phyloP scores from a whole-genome alignment of 305 asterid genomes.

The Fraxinus platypoda region DNA sequence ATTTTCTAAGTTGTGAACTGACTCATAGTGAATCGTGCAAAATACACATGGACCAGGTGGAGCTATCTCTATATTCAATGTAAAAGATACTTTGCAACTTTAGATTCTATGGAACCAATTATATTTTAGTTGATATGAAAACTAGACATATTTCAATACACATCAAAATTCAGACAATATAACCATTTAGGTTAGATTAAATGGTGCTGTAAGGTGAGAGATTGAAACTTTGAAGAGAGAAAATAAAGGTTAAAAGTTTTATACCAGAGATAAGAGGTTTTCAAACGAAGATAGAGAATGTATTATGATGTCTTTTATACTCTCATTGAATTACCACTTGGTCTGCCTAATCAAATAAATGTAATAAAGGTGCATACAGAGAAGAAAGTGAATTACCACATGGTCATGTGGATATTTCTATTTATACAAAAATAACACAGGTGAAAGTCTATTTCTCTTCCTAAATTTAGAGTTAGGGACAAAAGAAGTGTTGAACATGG shows the following conservation, averaged over 20 bases:
- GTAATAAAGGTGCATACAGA: neutral
- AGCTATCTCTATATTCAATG: neutral
- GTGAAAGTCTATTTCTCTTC: constrained; percentile 8
- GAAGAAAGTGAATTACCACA: neutral
- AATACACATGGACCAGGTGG: neutral
- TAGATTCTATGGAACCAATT: constrained; percentile 12
- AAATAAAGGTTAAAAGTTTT: neutral
- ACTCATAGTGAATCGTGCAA: neutral
- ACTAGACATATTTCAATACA: constrained; percentile 9
- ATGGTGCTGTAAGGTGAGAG: constrained; percentile 1
- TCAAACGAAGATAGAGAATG: constrained; percentile 3
- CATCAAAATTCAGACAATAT: neutral
- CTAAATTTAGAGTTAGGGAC: neutral
- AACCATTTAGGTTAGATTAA: constrained; percentile 1
- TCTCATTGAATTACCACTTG: neutral
- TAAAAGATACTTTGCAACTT: neutral
- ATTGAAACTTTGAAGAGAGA: neutral
- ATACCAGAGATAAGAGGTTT: neutral
- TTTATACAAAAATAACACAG: constrained; percentile 1
- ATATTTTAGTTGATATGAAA: constrained; percentile 15
- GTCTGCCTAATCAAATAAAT: neutral
- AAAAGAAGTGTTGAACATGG: constrained; percentile 4
- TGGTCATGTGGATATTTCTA: constrained; percentile 4
- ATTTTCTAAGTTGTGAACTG: neutral
- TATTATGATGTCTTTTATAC: neutral